Evolutionary conservation across 768 basidiomycete species (phyloP), one percentile per base, ranked within the genome.

Genomic region (Leccinum disarticulatum): DNA sequence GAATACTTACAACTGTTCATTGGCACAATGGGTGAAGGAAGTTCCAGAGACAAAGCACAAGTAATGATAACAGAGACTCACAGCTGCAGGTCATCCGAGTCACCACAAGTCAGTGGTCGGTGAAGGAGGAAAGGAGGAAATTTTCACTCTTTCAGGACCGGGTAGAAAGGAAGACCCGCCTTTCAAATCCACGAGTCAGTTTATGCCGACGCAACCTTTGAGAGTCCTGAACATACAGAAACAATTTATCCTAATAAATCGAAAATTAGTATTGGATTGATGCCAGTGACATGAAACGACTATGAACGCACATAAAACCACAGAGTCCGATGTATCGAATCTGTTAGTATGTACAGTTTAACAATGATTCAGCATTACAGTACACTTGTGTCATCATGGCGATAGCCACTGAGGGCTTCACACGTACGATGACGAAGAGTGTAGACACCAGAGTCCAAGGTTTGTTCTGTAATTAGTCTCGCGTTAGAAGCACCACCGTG

Each of bases 391-490:
- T 17, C 15, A 38, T 38, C 36, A 17, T 6, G 6, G 36, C 6
- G 36, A 36, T 38, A 17, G 15, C 15, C 17, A 15, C 41, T 8
- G 3, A 3, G 15, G 25, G 25, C 2, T 41, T n/a, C 3, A 41
- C 1, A 63, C 64, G 11, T 19, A 65, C 64, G 1, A 65, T 30
- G 17, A 63, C 4, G 4, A 52, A 65, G 8, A 65, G 11, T 6
- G 19, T 48, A 8, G 64, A 57, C n/a, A 65, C 64, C 52, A 35
- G 25, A 6, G 61, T 33, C 64, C 60, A 63, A 10, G 36, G 57
- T 48, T 22, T 15, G 15, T 27, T 47, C 64, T 65, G 6, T 14
- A 28, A 22, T 28, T 15, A 38, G 3, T 38, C 17, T 38, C 17
- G 17, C 8, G 17, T 64, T 36, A 65, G 43, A 35, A 35, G 41